Percentiles rank a stretch among this genome's conserved stretches.
Evolutionary conservation across 345 rosid species (phyloP).

Genomic region (Viola odorata): DNA sequence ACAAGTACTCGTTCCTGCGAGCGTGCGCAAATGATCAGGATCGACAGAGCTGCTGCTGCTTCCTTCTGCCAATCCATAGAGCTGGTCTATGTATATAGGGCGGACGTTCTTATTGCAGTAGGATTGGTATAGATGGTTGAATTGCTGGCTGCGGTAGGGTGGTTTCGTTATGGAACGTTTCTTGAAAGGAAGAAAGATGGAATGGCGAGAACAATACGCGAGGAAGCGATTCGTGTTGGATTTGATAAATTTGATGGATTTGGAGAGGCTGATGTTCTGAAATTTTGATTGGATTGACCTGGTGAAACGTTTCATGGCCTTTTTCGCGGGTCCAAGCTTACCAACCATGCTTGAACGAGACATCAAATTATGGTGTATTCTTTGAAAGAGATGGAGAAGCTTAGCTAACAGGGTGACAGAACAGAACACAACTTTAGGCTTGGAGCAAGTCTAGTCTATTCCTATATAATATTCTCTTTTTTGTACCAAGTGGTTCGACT

Average conservation of each 20-base stretch:
- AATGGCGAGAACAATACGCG: conserved; percentile 38
- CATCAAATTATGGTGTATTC: conserved; percentile 23
- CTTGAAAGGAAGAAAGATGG: conserved; percentile 41
- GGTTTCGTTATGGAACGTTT: conserved; percentile 29
- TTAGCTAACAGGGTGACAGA: not conserved
- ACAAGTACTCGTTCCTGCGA: conserved; percentile 26
- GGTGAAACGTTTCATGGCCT: conserved; percentile 54
- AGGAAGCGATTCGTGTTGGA: conserved; percentile 35
- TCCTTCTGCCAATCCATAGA: conserved; percentile 24
- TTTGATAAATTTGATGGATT: conserved; percentile 29
- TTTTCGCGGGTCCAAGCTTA: conserved; percentile 59
- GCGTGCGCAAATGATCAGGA: conserved; percentile 7
- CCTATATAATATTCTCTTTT: not conserved
- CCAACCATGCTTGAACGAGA: conserved; percentile 37
- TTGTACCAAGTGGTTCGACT: no score
- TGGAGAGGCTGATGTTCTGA: conserved; percentile 31
- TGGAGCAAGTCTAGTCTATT: not conserved
- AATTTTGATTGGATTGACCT: conserved; percentile 41
- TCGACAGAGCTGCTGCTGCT: not conserved
- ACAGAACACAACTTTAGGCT: no score
- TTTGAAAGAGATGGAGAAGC: not conserved
- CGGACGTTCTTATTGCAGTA: conserved; percentile 22
- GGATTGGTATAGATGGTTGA: conserved; percentile 19
- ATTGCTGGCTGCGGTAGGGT: conserved; percentile 6
- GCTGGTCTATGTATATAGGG: conserved; percentile 41